phyloP scores from a whole-genome alignment of 805 yeast species.

The Torulaspora franciscae region DNA sequence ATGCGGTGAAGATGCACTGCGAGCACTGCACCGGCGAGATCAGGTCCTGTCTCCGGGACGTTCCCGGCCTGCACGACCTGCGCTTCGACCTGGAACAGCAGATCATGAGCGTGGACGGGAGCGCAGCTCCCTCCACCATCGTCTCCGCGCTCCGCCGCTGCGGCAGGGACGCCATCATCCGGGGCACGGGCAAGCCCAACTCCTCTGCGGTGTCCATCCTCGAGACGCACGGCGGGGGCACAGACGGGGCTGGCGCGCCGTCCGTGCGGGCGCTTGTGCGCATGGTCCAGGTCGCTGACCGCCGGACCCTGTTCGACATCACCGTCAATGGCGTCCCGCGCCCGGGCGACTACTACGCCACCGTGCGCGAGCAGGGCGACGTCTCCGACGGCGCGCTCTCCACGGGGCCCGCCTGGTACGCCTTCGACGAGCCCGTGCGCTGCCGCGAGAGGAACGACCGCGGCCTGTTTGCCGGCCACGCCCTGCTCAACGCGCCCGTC shows the following conservation, averaged over 20 bases:
- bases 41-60: constrained; percentile 44
- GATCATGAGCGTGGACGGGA: constrained; percentile 63
- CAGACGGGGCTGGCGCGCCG: neutral
- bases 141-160: constrained; percentile 62
- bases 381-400: constrained; percentile 65
- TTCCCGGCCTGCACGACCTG: constrained; percentile 50
- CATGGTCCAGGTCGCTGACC: constrained; percentile 59
- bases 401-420: constrained; percentile 50
- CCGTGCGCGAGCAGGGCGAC: constrained; percentile 68
- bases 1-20: constrained; percentile 84
- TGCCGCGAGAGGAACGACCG: constrained; percentile 36
- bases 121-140: constrained; percentile 69
- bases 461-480: constrained; percentile 40
- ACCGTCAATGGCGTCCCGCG: constrained; percentile 65
- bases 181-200: constrained; percentile 86
- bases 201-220: constrained; percentile 88
- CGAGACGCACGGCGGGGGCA: constrained; percentile 57
- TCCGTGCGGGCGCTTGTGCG: constrained; percentile 87
- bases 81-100: constrained; percentile 55
- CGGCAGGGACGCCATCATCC: constrained; percentile 84
- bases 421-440: constrained; percentile 30
- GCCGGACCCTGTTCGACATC: constrained; percentile 62
- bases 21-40: constrained; percentile 63
- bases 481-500: constrained; percentile 43
- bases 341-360: constrained; percentile 62